phyloP scores from a whole-genome alignment of 192 early-diverging fungal genomes.

The Obelidium mucronatum region DNA sequence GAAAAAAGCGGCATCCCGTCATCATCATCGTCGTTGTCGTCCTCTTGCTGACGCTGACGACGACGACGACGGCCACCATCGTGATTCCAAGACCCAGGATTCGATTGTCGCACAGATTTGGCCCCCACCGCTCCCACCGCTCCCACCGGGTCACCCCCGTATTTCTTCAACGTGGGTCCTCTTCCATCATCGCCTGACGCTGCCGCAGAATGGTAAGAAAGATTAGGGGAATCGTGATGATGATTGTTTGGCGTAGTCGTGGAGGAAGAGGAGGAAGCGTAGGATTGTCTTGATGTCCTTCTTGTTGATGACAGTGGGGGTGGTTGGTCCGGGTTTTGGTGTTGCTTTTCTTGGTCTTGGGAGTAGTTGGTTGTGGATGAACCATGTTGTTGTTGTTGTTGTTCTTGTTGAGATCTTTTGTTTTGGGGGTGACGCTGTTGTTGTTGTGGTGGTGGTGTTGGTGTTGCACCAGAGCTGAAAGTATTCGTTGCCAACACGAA shows the following conservation, averaged over 20 bases:
- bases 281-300: too few species aligned
- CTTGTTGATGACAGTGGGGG: not conserved
- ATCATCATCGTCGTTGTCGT: conserved; percentile 4
- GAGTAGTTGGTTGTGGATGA: not conserved
- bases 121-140: too few species aligned
- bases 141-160: too few species aligned
- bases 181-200: too few species aligned
- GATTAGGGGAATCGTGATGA: too few species aligned
- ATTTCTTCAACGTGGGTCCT: too few species aligned
- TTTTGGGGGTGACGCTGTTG: not conserved
- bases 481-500: conserved; percentile 49
- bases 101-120: not conserved
- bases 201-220: too few species aligned
- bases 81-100: too few species aligned
- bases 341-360: not conserved
- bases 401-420: conserved; percentile 4
- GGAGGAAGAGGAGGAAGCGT: too few species aligned
- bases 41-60: too few species aligned
- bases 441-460: not conserved
- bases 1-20: conserved; percentile 21
- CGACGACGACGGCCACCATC: too few species aligned
- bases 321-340: not conserved
- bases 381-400: not conserved
- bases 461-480: not conserved
- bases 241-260: too few species aligned